Base-by-base conservation (phyloP, 305 asterid genomes). In the Solanum hybrid region DNA sequence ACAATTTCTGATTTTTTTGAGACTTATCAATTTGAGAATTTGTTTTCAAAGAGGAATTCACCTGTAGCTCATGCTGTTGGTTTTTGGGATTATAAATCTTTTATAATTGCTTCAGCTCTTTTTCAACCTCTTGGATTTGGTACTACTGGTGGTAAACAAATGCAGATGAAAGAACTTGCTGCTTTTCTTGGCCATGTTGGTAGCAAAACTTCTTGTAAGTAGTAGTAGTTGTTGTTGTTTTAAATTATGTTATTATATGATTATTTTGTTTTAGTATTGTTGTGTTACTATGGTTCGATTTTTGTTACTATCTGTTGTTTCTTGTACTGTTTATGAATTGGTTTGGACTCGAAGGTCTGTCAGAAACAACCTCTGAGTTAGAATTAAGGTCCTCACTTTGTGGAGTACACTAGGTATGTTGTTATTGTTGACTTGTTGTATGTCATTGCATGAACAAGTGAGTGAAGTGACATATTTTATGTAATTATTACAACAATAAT, bases 161-260 rank as follows among this genome's bases (percentile, higher is more conserved):
- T 61, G 93, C 98, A 95, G 93, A 94, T 96, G 97, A 93, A 86
- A 91, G 99, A 97, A 87, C 26, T 97, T 57, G 94, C 95, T 46
- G 98, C 99, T 76, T 95, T 97, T 90, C 93, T 97, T 39, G 99
- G 95, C 89, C 99, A 97, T 85, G 97, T 96, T 88, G 99, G 97
- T 39, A 92, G 96, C 93, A 94, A 91, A 78, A 96, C 99, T 85
- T 76, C 97, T 22, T 97, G 99, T 96, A 90, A 95, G 98, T 86
- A n/a, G 67, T 51, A 16, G 8, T 16, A 95, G 98, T 86, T 31
- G 67, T 51, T 51, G 9, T 16, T 51, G 5, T 33, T 33, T 34
- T 34, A 73, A 73, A 26, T n/a, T 29, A 29, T 29, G n/a, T 0
- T 0, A 2, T 75, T 75, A 35, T 0, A 6, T 5, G 20, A 0